Conservation (phyloP, 495 filamentous ascomycete species). For the Hypoxylon perforatum region DNA sequence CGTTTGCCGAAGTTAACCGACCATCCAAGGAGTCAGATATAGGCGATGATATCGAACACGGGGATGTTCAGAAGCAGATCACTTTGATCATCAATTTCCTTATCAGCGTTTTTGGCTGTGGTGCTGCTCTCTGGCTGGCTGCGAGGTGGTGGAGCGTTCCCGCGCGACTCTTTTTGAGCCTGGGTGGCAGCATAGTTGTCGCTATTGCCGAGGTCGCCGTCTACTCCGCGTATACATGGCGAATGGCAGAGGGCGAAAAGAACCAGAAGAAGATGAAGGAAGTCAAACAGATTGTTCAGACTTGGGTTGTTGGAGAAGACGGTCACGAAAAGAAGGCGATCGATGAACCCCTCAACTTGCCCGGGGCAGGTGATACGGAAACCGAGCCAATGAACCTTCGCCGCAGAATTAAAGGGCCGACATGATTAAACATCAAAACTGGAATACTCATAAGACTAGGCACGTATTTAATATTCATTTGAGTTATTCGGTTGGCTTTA, state of each 20-base stretch:
- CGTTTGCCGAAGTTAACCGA: constrained; percentile 61
- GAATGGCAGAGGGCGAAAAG: constrained; percentile 76
- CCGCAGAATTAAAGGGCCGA: constrained; percentile 43
- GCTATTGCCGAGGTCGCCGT: constrained; percentile 88
- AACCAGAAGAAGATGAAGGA: constrained; percentile 73
- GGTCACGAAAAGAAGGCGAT: constrained; percentile 44
- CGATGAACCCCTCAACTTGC: constrained; percentile 51
- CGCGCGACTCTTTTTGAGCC: constrained; percentile 72
- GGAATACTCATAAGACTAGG: neutral
- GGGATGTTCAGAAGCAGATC: constrained; percentile 80
- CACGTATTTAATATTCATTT: neutral
- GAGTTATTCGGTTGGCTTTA: neutral
- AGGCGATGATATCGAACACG: constrained; percentile 67
- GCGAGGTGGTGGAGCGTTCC: constrained; percentile 77
- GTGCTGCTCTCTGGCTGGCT: constrained; percentile 76
- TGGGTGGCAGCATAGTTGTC: constrained; percentile 75
- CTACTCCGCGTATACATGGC: constrained; percentile 85
- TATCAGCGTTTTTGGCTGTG: constrained; percentile 76
- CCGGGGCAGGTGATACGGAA: constrained; percentile 11
- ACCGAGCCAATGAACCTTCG: constrained; percentile 43
- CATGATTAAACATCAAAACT: constrained; percentile 3
- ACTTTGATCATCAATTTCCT: constrained; percentile 79
- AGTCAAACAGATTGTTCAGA: constrained; percentile 74
- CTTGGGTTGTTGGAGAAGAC: constrained; percentile 73
- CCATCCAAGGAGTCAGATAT: constrained; percentile 51